phyloP scores from a whole-genome alignment of 208 protist species.

The Leishmania braziliensis region DNA sequence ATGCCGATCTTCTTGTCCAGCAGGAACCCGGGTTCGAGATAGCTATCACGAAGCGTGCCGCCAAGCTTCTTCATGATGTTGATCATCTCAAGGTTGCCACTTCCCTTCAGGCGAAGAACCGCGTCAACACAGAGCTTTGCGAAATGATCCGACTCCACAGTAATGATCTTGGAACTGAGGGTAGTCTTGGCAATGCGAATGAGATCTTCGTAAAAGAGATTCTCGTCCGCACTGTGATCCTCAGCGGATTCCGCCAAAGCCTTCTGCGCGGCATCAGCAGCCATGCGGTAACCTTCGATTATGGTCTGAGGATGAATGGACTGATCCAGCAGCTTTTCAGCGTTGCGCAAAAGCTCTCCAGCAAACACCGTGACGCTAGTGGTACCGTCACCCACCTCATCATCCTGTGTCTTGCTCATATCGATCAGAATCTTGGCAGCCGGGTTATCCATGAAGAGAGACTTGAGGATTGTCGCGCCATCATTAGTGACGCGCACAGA shows the following conservation, averaged over 20 bases:
- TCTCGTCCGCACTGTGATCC: constrained; percentile 87
- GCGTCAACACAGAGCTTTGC: constrained; percentile 99
- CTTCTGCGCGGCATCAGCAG: constrained; percentile 78
- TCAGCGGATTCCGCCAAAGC: constrained; percentile 76
- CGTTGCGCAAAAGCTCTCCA: constrained; percentile 98
- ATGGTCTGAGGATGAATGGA: constrained; percentile 99
- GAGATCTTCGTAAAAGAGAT: constrained; percentile 96
- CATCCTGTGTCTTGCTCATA: constrained; percentile 99
- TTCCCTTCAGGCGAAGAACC: constrained; percentile 95
- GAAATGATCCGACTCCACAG: constrained; percentile 98
- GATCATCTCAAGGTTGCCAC: constrained; percentile 98
- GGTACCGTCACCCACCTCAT: constrained; percentile 99
- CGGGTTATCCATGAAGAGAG: constrained; percentile 98
- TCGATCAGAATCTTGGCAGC: constrained; percentile 99
- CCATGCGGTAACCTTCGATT: constrained; percentile 94
- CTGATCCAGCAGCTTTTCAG: constrained; percentile 97
- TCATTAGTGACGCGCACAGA: constrained; percentile 99
- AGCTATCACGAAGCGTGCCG: constrained; percentile 97
- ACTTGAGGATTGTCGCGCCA: constrained; percentile 99
- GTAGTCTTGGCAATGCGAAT: constrained; percentile 99
- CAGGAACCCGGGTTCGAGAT: constrained; percentile 99
- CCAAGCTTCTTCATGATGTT: constrained; percentile 99
- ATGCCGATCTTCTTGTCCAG: constrained; percentile 99
- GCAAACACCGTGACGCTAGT: constrained; percentile 99
- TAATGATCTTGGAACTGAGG: constrained; percentile 99